phyloP scores from a whole-genome alignment of 305 asterid species.

The Rubia peregrina region DNA sequence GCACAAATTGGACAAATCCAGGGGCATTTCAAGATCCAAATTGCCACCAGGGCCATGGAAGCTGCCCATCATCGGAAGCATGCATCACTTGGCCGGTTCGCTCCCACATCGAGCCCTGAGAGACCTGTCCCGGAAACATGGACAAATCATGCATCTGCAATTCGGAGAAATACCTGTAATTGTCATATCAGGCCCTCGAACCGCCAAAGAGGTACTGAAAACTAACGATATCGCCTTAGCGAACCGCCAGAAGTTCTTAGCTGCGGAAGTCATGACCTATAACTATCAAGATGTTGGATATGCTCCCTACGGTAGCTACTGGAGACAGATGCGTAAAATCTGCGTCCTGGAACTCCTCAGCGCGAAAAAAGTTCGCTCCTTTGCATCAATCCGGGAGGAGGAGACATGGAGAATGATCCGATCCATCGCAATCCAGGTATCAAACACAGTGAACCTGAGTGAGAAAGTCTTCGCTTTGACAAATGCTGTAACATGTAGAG shows the following conservation, averaged over 20 bases:
- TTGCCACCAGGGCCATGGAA: conserved; percentile 5
- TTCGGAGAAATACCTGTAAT: conserved; percentile 29
- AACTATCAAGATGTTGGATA: conserved; percentile 16
- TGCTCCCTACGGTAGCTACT: conserved; percentile 25
- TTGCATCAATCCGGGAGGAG: conserved; percentile 15
- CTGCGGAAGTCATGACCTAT: conserved; percentile 13
- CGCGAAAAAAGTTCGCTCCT: conserved; percentile 15
- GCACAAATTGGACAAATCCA: neutral
- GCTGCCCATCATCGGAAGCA: conserved; percentile 6
- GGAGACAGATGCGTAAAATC: conserved; percentile 26
- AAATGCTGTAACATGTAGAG: neutral
- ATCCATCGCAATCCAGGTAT: conserved; percentile 8
- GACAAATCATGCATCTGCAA: conserved; percentile 28
- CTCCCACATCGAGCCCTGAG: conserved; percentile 2
- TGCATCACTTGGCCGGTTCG: neutral
- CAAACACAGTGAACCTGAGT: conserved; percentile 7
- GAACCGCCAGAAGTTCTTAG: conserved; percentile 6
- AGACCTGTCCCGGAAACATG: neutral
- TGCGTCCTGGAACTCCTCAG: conserved; percentile 18
- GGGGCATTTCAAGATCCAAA: neutral
- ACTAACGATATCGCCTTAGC: conserved; percentile 33
- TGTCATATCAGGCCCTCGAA: conserved; percentile 32
- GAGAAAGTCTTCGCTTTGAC: conserved; percentile 13
- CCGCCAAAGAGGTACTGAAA: conserved; percentile 28
- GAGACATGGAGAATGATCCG: conserved; percentile 16